Evolutionary conservation across 2,329 filamentous ascomycete genomes (phyloP).

Genomic region (Huntiella abstrusa): DNA sequence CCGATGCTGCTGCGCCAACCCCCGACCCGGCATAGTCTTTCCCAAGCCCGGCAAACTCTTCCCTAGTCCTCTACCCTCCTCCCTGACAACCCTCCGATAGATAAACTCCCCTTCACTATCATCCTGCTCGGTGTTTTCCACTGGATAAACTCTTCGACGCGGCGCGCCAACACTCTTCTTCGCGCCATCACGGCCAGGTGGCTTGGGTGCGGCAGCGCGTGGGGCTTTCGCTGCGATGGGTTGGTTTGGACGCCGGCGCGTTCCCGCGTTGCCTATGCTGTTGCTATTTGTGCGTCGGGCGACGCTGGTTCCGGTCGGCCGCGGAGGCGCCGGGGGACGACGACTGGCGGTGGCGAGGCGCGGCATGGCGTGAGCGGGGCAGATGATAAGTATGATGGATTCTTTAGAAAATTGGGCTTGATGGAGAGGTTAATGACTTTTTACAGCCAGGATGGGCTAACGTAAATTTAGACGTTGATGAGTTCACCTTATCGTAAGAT

Average conservation of each 20-base stretch:
- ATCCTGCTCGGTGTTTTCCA: not conserved
- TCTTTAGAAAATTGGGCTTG: too few relatives aligned
- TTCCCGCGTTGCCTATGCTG: conserved; percentile 12
- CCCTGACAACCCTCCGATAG: not conserved
- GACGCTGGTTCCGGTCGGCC: too few relatives aligned
- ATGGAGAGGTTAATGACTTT: too few relatives aligned
- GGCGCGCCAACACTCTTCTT: not conserved
- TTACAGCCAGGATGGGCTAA: too few relatives aligned
- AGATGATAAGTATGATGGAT: too few relatives aligned
- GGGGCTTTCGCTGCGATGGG: not conserved
- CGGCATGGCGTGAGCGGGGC: too few relatives aligned
- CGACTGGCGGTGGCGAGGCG: too few relatives aligned
- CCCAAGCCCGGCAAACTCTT: not conserved
- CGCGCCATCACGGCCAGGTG: not conserved
- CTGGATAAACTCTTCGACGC: not conserved
- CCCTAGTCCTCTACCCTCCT: not conserved
- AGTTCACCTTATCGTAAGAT: too few relatives aligned
- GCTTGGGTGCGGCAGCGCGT: not conserved
- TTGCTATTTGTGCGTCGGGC: not conserved
- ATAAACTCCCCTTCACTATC: not conserved
- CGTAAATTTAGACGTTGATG: too few relatives aligned
- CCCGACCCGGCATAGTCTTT: not conserved
- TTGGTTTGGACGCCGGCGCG: not conserved
- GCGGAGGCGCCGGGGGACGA: too few relatives aligned
- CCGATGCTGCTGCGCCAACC: not conserved